These are phyloP conservation scores for Paradendryphiella salina DNA, from an alignment of 2,329 filamentous ascomycete species.

Conservation along the genomic window DNA sequence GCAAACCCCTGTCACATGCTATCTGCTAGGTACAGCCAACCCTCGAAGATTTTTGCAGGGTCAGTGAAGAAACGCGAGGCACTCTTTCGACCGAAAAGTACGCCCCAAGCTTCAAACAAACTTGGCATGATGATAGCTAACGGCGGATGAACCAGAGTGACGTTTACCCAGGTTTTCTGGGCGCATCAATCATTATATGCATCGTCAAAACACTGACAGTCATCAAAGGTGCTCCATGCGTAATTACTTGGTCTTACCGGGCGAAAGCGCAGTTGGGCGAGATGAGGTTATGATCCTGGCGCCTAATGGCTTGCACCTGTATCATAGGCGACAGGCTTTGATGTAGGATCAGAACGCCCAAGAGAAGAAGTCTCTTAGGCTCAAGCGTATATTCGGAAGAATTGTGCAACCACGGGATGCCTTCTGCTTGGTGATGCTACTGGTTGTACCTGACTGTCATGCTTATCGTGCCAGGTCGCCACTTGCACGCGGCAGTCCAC, in stretches of 20 bases:
- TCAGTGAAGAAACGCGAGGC: not conserved
- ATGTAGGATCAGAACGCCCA: constrained; percentile 10
- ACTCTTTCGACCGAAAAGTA: not conserved
- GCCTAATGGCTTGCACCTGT: constrained; percentile 22
- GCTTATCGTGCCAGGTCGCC: constrained; percentile 9
- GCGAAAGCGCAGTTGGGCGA: constrained; percentile 44
- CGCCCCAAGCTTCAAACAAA: not conserved
- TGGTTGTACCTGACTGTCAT: not conserved
- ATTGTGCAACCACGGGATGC: not conserved
- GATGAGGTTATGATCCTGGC: constrained; percentile 31
- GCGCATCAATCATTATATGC: not conserved
- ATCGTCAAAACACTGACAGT: not conserved
- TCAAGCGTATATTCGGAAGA: not conserved
- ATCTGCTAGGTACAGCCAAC: not conserved
- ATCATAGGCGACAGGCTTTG: constrained; percentile 13
- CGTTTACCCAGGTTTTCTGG: constrained; percentile 5
- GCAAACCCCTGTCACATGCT: constrained; percentile 10
- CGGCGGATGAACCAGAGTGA: constrained; percentile 10
- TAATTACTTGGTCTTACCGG: not conserved
- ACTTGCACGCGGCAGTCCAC: constrained; percentile 1
- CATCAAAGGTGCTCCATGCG: not conserved
- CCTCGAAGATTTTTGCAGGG: not conserved
- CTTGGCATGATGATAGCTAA: not conserved
- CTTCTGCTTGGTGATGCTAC: not conserved
- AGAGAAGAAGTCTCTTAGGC: not conserved